Evolutionary conservation across 805 yeast species (phyloP).

Genomic region (Lipomyces kockii): DNA sequence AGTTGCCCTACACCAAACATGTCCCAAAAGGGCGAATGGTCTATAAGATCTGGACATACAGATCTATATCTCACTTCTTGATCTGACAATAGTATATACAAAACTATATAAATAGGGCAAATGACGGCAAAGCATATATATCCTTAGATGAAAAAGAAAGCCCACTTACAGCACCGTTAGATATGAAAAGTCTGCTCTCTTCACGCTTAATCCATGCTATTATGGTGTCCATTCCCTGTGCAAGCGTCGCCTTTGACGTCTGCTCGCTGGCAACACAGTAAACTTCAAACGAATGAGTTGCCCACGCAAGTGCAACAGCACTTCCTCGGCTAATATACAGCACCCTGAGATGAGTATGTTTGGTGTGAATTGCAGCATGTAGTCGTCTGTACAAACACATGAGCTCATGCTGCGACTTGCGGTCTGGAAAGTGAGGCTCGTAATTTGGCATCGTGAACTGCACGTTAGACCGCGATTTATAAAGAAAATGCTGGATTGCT

Average conservation of each 20-base stretch:
- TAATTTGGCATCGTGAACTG: slow-evolving; percentile 60
- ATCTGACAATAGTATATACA: not conserved
- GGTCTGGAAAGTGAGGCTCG: slow-evolving; percentile 47
- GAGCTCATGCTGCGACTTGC: slow-evolving; percentile 39
- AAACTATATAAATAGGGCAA: slow-evolving; percentile 25
- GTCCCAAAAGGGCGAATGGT: no score
- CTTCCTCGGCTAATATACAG: slow-evolving; percentile 39
- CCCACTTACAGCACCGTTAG: slow-evolving; percentile 40
- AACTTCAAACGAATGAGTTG: slow-evolving; percentile 63
- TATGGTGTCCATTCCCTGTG: slow-evolving; percentile 64
- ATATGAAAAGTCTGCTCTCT: slow-evolving; percentile 55
- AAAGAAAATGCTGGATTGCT: slow-evolving; percentile 75
- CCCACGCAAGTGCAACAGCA: slow-evolving; percentile 56
- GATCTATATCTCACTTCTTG: not conserved
- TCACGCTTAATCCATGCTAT: slow-evolving; percentile 77
- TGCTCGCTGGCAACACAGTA: slow-evolving; percentile 65
- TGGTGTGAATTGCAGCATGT: slow-evolving; percentile 47
- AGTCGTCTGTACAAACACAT: slow-evolving; percentile 44
- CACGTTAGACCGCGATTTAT: slow-evolving; percentile 68
- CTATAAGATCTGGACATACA: not conserved
- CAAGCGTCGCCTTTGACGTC: slow-evolving; percentile 60
- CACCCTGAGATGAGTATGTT: slow-evolving; percentile 39
- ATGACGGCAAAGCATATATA: slow-evolving; percentile 21
- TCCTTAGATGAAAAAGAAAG: slow-evolving; percentile 29
- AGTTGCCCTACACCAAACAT: no score